A percentile compares a stretch with the other conserved stretches of the same genome.
Evolutionary conservation across 2,329 filamentous ascomycete species (phyloP).

Genomic region (Hyphodiscus sp.): DNA sequence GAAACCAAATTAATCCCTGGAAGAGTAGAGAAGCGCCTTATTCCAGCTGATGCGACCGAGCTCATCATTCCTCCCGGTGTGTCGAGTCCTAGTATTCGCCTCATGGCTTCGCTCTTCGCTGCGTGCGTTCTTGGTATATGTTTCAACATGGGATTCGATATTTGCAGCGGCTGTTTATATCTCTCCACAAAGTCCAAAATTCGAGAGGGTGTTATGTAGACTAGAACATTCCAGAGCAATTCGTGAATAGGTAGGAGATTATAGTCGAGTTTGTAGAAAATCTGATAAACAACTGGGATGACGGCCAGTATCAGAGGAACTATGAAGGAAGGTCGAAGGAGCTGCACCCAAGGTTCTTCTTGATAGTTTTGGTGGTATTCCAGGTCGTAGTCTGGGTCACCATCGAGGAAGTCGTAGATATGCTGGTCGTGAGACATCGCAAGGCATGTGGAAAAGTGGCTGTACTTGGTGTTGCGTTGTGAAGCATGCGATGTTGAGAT

Average conservation of each 20-base stretch:
- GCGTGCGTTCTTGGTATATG: slow-evolving; percentile 39
- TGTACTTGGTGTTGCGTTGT: neutral
- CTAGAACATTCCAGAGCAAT: slow-evolving; percentile 54
- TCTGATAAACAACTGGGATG: slow-evolving; percentile 25
- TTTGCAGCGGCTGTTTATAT: slow-evolving; percentile 34
- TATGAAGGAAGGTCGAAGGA: slow-evolving; percentile 12
- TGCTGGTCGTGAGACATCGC: slow-evolving; percentile 25
- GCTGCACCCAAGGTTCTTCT: slow-evolving; percentile 10
- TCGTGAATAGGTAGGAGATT: slow-evolving; percentile 37
- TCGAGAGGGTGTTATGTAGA: slow-evolving; percentile 49
- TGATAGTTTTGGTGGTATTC: slow-evolving; percentile 30
- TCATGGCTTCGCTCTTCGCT: slow-evolving; percentile 59
- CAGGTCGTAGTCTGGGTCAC: slow-evolving; percentile 19
- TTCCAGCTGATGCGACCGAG: slow-evolving; percentile 51
- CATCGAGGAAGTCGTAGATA: slow-evolving; percentile 23
- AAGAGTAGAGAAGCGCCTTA: slow-evolving; percentile 47
- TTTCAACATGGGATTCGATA: slow-evolving; percentile 37
- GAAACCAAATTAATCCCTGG: slow-evolving; percentile 33
- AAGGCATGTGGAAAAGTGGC: slow-evolving; percentile 18
- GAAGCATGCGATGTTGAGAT: neutral
- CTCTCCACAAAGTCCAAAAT: slow-evolving; percentile 51
- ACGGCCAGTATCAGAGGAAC: slow-evolving; percentile 22
- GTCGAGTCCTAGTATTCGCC: slow-evolving; percentile 55
- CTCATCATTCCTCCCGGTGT: slow-evolving; percentile 46
- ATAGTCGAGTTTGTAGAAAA: slow-evolving; percentile 26